Evolutionary conservation across 768 basidiomycete species (phyloP).

Genomic region (Tulasnella calospora): DNA sequence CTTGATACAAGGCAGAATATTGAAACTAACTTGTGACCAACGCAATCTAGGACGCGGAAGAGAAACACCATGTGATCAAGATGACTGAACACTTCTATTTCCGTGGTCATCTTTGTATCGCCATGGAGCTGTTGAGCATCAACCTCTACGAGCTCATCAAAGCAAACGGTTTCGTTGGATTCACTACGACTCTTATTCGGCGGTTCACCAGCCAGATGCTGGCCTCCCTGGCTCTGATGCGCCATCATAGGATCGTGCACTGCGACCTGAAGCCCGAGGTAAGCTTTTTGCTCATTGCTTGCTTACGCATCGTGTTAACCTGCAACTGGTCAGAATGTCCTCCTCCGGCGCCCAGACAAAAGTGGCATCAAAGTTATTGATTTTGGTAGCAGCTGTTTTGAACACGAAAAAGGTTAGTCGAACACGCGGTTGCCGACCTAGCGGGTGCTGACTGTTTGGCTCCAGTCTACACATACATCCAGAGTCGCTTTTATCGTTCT

Average conservation of each 20-base stretch:
- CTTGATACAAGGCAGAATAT: not conserved
- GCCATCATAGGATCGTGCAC: slow-evolving; percentile 95
- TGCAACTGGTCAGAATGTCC: slow-evolving; percentile 64
- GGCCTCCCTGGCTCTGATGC: slow-evolving; percentile 83
- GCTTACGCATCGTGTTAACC: not conserved
- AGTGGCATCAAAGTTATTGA: slow-evolving; percentile 98
- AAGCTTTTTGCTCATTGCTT: slow-evolving; percentile 31
- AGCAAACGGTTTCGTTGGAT: slow-evolving; percentile 97
- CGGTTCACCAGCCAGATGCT: slow-evolving; percentile 97
- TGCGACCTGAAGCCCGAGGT: slow-evolving; percentile 99
- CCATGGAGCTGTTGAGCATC: slow-evolving; percentile 95
- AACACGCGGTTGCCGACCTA: not conserved
- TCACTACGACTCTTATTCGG: slow-evolving; percentile 89
- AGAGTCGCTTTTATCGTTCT: slow-evolving; percentile 99
- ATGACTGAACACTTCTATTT: slow-evolving; percentile 99
- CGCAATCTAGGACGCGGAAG: slow-evolving; percentile 73
- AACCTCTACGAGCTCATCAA: slow-evolving; percentile 99
- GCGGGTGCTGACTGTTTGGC: not conserved
- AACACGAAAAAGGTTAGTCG: slow-evolving; percentile 90
- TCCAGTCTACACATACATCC: slow-evolving; percentile 97
- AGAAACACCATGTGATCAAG: slow-evolving; percentile 94
- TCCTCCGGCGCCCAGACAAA: slow-evolving; percentile 90
- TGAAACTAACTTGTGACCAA: not conserved
- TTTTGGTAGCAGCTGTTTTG: slow-evolving; percentile 97
- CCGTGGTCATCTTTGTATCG: slow-evolving; percentile 94